Conservation (phyloP, 2,329 filamentous ascomycete genomes). For the Zalaria sp. region DNA sequence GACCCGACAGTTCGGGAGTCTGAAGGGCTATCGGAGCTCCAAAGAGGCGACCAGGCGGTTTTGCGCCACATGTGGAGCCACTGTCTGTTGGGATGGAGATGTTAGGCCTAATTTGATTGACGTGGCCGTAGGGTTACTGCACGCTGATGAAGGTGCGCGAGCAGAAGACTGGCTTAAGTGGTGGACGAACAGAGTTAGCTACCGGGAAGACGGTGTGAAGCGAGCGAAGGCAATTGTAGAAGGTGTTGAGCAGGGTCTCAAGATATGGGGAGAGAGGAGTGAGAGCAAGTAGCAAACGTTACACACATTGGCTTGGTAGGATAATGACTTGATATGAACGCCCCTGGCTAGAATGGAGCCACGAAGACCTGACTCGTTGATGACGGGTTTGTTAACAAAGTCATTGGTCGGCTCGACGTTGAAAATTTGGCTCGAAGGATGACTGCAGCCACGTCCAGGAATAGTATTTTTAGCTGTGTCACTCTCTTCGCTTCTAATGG, state of each 20-base stretch:
- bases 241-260: constrained; percentile 11
- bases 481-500: too few relatives aligned
- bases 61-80: constrained; percentile 48
- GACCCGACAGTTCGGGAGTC: constrained; percentile 20
- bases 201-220: constrained; percentile 36
- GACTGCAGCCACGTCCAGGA: too few relatives aligned
- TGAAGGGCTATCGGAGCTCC: constrained; percentile 42
- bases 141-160: constrained; percentile 35
- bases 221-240: constrained; percentile 10
- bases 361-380: too few relatives aligned
- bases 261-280: constrained; percentile 7
- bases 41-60: constrained; percentile 44
- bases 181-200: constrained; percentile 45
- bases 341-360: too few relatives aligned
- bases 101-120: constrained; percentile 44
- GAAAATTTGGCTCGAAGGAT: too few relatives aligned
- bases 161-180: constrained; percentile 49
- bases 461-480: too few relatives aligned
- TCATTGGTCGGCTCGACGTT: too few relatives aligned
- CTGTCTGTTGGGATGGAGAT: constrained; percentile 46
- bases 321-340: too few relatives aligned
- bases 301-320: too few relatives aligned
- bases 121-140: constrained; percentile 45
- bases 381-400: too few relatives aligned
- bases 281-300: not conserved